Evolutionary conservation across 129 eudicot genomes (phyloP), one percentile per base, ranked within the genome.

Genomic region (Calendula officinalis): DNA sequence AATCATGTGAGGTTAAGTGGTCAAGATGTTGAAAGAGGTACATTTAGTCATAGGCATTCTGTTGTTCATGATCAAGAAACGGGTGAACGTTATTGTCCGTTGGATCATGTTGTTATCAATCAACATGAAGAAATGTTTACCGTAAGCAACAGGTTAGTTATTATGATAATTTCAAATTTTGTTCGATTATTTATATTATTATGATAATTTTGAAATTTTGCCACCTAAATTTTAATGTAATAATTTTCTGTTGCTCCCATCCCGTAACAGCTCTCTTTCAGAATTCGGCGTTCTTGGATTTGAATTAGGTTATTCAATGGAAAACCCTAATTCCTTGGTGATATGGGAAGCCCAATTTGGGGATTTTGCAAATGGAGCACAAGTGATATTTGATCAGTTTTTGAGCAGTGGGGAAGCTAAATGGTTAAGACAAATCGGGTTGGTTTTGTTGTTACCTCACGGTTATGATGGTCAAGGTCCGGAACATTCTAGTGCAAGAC

Each of bases 391-490:
- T 58, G 98, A 87, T 64, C 98, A 91, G 47, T 91, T 91, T 60
- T 30, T 91, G 70, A 91, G 98, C 80, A 91, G 98, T 74, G 98
- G 98, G 22, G 98, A 87, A 77, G 86, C 98, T 40, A 91, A 91
- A 65, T 91, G 98, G 98, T 60, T 91, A 78, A 90, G 98, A 4
- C 98, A 87, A 46, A 82, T 89, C 43, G 98, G 98, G 33, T 70
- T 91, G 39, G 97, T 91, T 68, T 82, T 91, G 71, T 77, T 91
- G 42, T 75, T 91, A 34, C 97, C 97, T 68, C 97, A 91, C 75
- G 97, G 97, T 73, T 91, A 91, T 78, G 97, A 91, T 80, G 97
- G 97, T 39, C 97, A 91, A 75, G 97, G 97, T n/a, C 98, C 98
- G 62, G 98, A 91, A 61, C 98, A 91, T 75, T 91, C 98, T 41